A percentile compares a stretch with the other conserved stretches of the same genome.
phyloP scores from a whole-genome alignment of 2,329 filamentous ascomycete species.

The Neurospora sp. region DNA sequence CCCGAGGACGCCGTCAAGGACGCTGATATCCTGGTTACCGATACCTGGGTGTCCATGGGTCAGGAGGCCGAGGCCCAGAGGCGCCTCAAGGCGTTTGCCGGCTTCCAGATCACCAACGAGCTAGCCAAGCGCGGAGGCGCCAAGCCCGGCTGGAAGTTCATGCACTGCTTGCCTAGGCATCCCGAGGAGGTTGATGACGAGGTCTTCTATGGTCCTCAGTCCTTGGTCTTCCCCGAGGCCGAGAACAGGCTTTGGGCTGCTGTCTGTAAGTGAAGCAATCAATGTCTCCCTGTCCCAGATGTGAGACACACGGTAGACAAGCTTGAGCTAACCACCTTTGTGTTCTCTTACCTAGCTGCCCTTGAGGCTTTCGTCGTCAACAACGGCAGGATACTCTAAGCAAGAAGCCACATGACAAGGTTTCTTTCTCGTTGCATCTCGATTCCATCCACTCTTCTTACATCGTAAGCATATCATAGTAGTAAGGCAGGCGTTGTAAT shows the following conservation, averaged over 20 bases:
- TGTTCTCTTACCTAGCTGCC: slow-evolving; percentile 40
- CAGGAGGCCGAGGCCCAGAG: slow-evolving; percentile 78
- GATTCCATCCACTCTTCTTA: background rate
- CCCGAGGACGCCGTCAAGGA: slow-evolving; percentile 79
- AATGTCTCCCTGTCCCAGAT: background rate
- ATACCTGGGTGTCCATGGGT: slow-evolving; percentile 98
- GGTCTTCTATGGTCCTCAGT: slow-evolving; percentile 81
- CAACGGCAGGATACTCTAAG: slow-evolving; percentile 60
- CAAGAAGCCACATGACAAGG: background rate
- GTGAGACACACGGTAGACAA: background rate
- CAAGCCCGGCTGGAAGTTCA: slow-evolving; percentile 87
- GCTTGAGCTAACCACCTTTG: background rate
- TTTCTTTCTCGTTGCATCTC: background rate
- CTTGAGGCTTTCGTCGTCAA: slow-evolving; percentile 91
- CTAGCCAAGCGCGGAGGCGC: slow-evolving; percentile 77
- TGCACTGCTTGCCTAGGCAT: slow-evolving; percentile 94
- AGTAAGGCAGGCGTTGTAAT: background rate
- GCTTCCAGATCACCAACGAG: slow-evolving; percentile 85
- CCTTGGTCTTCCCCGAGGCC: slow-evolving; percentile 84
- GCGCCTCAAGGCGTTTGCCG: slow-evolving; percentile 70
- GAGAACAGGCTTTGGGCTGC: slow-evolving; percentile 93
- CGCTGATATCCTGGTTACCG: slow-evolving; percentile 86
- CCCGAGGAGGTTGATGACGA: slow-evolving; percentile 88
- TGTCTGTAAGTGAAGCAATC: slow-evolving; percentile 45
- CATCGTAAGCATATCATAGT: background rate